These are phyloP conservation scores for Bisporella sp. DNA, from an alignment of 2,329 filamentous ascomycete species.

Conservation along the genomic window DNA sequence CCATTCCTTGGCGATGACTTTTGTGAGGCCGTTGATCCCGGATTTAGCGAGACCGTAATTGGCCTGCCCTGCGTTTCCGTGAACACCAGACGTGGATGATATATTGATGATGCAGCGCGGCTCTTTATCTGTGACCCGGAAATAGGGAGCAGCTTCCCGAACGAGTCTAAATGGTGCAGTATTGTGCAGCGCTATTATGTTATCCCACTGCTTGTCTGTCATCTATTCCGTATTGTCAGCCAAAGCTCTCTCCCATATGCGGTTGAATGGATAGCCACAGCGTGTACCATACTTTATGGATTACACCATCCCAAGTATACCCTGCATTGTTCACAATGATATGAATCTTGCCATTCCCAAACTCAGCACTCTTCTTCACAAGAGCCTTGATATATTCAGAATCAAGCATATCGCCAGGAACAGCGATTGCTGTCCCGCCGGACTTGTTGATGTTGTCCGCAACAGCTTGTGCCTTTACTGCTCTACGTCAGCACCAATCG, in stretches of 20 bases:
- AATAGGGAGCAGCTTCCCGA: constrained; percentile 74
- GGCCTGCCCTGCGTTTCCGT: constrained; percentile 85
- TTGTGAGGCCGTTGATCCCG: constrained; percentile 74
- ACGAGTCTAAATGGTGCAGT: constrained; percentile 82
- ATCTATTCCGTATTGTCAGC: constrained; percentile 41
- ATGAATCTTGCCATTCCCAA: constrained; percentile 82
- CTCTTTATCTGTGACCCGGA: constrained; percentile 78
- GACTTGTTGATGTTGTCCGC: constrained; percentile 61
- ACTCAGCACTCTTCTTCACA: constrained; percentile 69
- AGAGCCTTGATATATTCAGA: constrained; percentile 62
- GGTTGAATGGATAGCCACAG: too few species aligned
- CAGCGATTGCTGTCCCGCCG: constrained; percentile 61
- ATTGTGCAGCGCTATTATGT: constrained; percentile 75
- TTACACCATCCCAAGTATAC: constrained; percentile 84
- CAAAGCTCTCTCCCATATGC: too few species aligned
- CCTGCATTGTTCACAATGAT: constrained; percentile 90
- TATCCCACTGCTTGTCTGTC: constrained; percentile 87
- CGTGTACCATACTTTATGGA: constrained; percentile 57
- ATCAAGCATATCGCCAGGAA: constrained; percentile 71
- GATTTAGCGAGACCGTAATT: constrained; percentile 87
- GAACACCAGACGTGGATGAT: constrained; percentile 70
- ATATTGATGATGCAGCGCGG: constrained; percentile 78
- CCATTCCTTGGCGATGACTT: constrained; percentile 91
- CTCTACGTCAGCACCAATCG: constrained; percentile 10
- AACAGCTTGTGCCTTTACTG: constrained; percentile 63